Conservation (phyloP, 768 basidiomycete genomes). For the Leucosporidium yakuticum region DNA sequence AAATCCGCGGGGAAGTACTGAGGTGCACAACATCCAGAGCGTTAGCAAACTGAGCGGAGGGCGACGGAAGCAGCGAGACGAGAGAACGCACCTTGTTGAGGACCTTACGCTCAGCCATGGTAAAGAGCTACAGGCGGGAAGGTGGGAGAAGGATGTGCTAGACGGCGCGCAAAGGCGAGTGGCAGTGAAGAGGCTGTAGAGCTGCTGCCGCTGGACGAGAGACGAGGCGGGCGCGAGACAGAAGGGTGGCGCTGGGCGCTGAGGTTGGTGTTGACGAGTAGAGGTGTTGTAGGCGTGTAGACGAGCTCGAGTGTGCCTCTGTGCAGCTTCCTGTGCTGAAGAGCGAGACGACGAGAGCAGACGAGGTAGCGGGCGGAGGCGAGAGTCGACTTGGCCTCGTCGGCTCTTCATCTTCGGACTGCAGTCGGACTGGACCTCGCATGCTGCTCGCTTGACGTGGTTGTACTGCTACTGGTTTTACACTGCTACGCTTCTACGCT, state of each 20-base stretch:
- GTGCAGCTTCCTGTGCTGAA: too few species aligned
- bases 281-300: too few species aligned
- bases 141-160: neutral
- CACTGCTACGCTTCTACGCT: too few species aligned
- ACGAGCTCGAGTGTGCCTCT: too few species aligned
- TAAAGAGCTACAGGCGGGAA: neutral
- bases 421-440: too few species aligned
- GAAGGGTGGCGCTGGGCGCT: neutral
- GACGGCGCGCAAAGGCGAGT: neutral
- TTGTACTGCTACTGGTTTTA: too few species aligned
- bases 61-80: neutral
- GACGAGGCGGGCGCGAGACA: constrained; percentile 14
- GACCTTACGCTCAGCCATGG: constrained; percentile 44
- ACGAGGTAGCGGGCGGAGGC: too few species aligned
- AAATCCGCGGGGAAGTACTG: constrained; percentile 96
- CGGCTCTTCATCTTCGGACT: too few species aligned
- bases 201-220: constrained; percentile 8
- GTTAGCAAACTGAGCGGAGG: neutral
- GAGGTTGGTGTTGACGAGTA: too few species aligned
- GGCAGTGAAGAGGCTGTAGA: neutral
- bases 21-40: neutral
- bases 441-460: too few species aligned
- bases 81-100: constrained; percentile 39
- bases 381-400: too few species aligned
- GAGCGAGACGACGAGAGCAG: too few species aligned